A percentile compares a stretch with the other conserved stretches of the same genome.
Conservation (phyloP, 2,329 filamentous ascomycete species). For the Daldinia sp. region DNA sequence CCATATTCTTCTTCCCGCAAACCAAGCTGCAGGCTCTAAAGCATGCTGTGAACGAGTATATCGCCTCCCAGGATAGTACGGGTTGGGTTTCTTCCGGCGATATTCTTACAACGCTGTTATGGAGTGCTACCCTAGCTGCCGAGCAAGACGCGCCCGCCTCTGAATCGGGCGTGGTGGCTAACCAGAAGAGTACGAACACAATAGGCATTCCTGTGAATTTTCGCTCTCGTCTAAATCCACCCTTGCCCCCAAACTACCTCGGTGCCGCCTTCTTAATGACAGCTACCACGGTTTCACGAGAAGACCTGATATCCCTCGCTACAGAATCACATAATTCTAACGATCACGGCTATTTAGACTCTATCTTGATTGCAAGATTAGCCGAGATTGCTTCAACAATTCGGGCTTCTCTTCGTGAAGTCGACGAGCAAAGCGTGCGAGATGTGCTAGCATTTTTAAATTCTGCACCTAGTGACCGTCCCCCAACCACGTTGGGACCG, state of each 20-base stretch:
- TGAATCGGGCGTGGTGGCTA: background rate
- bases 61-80: constrained; percentile 15
- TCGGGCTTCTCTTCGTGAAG: constrained; percentile 33
- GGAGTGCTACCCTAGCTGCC: constrained; percentile 45
- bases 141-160: constrained; percentile 16
- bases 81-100: constrained; percentile 50
- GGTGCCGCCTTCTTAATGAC: constrained; percentile 50
- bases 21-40: constrained; percentile 41
- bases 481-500: constrained; percentile 39
- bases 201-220: constrained; percentile 50
- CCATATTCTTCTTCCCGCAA: constrained; percentile 47
- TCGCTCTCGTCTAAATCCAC: constrained; percentile 40
- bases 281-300: constrained; percentile 26
- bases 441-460: constrained; percentile 41
- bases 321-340: background rate
- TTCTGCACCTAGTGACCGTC: constrained; percentile 19
- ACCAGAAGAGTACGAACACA: constrained; percentile 28
- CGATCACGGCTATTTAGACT: background rate
- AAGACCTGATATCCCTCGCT: constrained; percentile 36
- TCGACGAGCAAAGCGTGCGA: constrained; percentile 40
- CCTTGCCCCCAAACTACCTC: constrained; percentile 46
- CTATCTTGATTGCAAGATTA: constrained; percentile 22
- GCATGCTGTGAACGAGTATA: constrained; percentile 35
- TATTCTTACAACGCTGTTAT: constrained; percentile 48
- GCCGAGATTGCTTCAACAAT: constrained; percentile 43